Percentiles rank a stretch among this genome's conserved stretches.
Evolutionary conservation across 495 filamentous ascomycete species (phyloP).

Genomic region (Trichocladium antarcticum): DNA sequence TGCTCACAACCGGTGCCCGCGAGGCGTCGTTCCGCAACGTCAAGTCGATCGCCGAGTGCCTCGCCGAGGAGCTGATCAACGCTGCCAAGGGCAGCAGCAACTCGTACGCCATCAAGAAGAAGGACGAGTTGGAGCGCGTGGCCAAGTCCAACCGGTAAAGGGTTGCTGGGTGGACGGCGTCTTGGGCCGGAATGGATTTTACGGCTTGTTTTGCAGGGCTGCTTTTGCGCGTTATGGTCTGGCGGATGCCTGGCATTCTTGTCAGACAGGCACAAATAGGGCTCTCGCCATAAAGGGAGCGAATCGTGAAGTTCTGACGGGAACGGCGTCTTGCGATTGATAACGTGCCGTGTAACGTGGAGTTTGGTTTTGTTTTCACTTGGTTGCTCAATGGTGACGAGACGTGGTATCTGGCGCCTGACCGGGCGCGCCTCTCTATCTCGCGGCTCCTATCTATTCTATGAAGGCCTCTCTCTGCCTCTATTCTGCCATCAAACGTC

Average conservation of each 20-base stretch:
- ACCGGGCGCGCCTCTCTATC: too few relatives aligned
- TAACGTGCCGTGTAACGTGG: slow-evolving; percentile 8
- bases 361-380: slow-evolving; percentile 5
- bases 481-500: too few relatives aligned
- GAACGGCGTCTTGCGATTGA: slow-evolving; percentile 1
- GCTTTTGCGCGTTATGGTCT: slow-evolving; percentile 42
- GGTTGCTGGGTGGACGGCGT: slow-evolving; percentile 29
- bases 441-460: too few relatives aligned
- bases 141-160: slow-evolving; percentile 98
- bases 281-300: slow-evolving; percentile 24
- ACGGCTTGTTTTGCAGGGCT: slow-evolving; percentile 39
- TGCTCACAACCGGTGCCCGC: slow-evolving; percentile 93
- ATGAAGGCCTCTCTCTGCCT: too few relatives aligned
- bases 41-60: slow-evolving; percentile 96
- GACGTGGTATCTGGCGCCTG: slow-evolving; percentile 5
- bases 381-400: background rate
- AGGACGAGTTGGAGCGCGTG: slow-evolving; percentile 99
- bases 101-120: slow-evolving; percentile 99
- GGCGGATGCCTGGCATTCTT: slow-evolving; percentile 40
- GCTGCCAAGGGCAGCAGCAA: slow-evolving; percentile 99
- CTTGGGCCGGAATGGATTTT: slow-evolving; percentile 32
- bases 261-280: slow-evolving; percentile 38
- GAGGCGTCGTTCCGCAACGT: slow-evolving; percentile 98
- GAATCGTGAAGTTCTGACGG: slow-evolving; percentile 19
- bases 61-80: slow-evolving; percentile 99